phyloP scores from a whole-genome alignment of 1,284 basidiomycete species.

The Apiotrichum montevideense region DNA sequence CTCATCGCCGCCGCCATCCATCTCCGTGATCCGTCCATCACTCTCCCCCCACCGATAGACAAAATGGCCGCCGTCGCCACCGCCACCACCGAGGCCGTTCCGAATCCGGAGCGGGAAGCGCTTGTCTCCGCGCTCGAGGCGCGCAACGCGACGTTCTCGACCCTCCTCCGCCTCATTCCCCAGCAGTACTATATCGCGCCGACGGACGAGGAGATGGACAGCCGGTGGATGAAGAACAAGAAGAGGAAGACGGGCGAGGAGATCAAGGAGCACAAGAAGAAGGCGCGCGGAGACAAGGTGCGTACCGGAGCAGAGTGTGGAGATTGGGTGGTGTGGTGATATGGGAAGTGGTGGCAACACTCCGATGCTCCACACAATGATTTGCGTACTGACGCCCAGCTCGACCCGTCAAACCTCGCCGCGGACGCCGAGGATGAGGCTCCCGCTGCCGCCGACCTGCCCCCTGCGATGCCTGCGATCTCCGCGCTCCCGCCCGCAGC shows the following conservation, averaged over 20 bases:
- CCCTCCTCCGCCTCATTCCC: constrained; percentile 73
- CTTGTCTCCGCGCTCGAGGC: constrained; percentile 59
- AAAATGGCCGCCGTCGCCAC: not conserved
- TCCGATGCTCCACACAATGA: not conserved
- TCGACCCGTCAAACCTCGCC: constrained; percentile 72
- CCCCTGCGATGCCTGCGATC: constrained; percentile 17
- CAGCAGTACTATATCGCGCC: constrained; percentile 75
- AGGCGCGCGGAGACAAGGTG: constrained; percentile 78
- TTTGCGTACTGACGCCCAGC: constrained; percentile 50
- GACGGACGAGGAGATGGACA: constrained; percentile 62
- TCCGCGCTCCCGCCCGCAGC: constrained; percentile 64
- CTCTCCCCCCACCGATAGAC: not conserved
- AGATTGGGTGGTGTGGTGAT: too few species aligned
- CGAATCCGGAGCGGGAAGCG: not conserved
- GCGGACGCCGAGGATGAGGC: constrained; percentile 32
- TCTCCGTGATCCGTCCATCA: not conserved
- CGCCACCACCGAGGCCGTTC: too few species aligned
- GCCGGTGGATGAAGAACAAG: constrained; percentile 82
- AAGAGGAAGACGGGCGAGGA: constrained; percentile 77
- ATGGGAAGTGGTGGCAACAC: too few species aligned
- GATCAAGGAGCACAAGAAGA: constrained; percentile 77
- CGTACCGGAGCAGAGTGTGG: constrained; percentile 13
- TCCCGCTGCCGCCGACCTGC: constrained; percentile 9
- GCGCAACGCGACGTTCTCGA: constrained; percentile 78
- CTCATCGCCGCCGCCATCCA: not conserved